Evolutionary conservation across 169 alveolate species (phyloP), one percentile per base, ranked within the genome.

Genomic region (Perkinsus olseni): DNA sequence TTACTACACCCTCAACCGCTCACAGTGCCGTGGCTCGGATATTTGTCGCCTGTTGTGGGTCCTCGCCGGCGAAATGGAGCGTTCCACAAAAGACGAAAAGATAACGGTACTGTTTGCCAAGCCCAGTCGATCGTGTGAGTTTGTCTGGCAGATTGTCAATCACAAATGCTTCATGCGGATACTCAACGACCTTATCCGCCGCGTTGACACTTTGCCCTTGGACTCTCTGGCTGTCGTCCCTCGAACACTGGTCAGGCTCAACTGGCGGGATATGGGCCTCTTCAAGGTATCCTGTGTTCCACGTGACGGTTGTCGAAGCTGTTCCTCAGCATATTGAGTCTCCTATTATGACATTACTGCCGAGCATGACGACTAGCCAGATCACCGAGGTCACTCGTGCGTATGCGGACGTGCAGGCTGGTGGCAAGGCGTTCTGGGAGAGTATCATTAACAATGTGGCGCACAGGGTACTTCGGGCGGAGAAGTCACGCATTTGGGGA

Each of bases 261-360:
- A 62, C 82, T 62, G 82, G 82, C 82, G 82, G 82, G 82, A 62
- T 28, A 62, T 62, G 82, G 82, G 82, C 82, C 82, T 62, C 34
- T 62, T 62, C 17, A 62, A 62, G 34, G 82, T 62, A 28, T 62
- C 28, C 31, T 24, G 34, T 4, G 8, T 24, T 62, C 34, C n/a
- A n/a, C n/a, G n/a, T 62, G 82, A 28, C 31, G 8, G 37, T 11
- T 40, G 50, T 11, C 28, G 17, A 24, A 3, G 82, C 31, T 24
- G 13, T 28, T 62, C 31, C 82, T 62, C 82, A 62, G 82, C 82
- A 62, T 24, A 62, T 62, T 24, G 82, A 62, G 31, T 62, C 82
- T 3, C 82, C 82, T 4, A 62, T 62, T 24, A 28, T 62, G 82
- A 21, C 82, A 24, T 28, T 62, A 24, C 28, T 62, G 36, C 82